Base-by-base conservation (phyloP, 306 rosid species). In the Alnus glutinosa region DNA sequence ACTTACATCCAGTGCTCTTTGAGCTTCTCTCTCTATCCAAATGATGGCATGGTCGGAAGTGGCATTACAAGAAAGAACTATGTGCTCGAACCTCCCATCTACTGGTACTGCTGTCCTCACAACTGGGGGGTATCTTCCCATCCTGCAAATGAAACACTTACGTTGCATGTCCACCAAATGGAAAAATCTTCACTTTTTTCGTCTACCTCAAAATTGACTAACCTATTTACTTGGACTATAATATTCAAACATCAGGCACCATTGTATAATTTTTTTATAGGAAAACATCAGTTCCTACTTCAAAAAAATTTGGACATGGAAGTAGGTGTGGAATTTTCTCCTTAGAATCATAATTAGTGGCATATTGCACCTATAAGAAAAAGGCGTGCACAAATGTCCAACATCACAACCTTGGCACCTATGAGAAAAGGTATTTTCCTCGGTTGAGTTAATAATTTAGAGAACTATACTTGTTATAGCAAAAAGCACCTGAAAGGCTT, bases 11-110 rank as follows among this genome's bases (percentile, higher is more conserved):
- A 94, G 82, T 63, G 98, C 97, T 78, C 85, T 75, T 52, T 78
- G 92, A 69, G 98, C 96, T 87, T 94, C 98, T 87, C 88, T 90
- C 87, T 90, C 97, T 69, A 94, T 92, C 96, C 97, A 94, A 80
- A 94, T 79, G 84, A 94, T 90, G 73, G 97, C 96, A 82, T 94
- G 98, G 81, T 94, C 98, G 18, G 97, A 90, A 49, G 94, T 92
- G 68, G 98, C 98, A 76, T 94, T 94, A 75, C 97, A 94, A 44
- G 97, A 94, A 78, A 94, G 96, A 75, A 94, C 96, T 58, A 94
- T 86, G 84, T 92, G 98, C 82, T 94, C 98, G 74, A 94, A 94
- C 78, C 98, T 83, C 83, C 98, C 98, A 75, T 94, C 98, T 6
- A 94, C 98, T 0, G 98, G 98, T 77, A 94, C 98, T 16, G 94